phyloP scores from a whole-genome alignment of 257 asterid genomes.

The Fraxinus cuspidata region DNA sequence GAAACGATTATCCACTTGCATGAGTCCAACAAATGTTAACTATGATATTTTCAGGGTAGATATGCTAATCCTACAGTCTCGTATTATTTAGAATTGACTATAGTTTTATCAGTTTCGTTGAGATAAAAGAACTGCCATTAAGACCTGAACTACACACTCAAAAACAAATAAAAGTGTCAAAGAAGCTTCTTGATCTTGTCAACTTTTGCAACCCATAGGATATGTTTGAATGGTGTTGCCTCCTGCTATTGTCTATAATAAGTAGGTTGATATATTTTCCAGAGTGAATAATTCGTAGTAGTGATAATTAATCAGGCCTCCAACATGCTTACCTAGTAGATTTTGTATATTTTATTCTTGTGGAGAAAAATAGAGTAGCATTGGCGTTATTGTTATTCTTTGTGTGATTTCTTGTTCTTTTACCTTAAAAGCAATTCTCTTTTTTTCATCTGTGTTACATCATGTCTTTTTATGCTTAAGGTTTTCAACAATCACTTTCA shows the following conservation, averaged over 20 bases:
- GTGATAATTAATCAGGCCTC: background rate
- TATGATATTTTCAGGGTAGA: background rate
- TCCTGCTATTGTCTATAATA: background rate
- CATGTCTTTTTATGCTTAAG: no score
- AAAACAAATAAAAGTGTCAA: background rate
- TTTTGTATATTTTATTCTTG: background rate
- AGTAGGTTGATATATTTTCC: background rate
- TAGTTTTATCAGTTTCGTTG: background rate
- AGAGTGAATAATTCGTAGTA: no score
- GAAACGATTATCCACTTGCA: background rate
- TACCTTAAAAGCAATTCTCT: no score
- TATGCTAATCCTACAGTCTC: background rate
- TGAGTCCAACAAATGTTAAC: background rate
- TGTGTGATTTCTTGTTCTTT: background rate
- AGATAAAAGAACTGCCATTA: background rate
- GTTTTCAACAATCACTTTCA: no score
- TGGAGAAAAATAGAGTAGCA: background rate
- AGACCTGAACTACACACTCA: background rate
- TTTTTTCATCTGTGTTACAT: no score
- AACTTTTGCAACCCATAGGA: background rate
- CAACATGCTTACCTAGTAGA: background rate
- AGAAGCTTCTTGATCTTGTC: background rate
- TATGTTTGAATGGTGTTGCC: background rate
- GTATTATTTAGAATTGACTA: background rate
- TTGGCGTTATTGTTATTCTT: no score